Conservation (phyloP, 352 stramenopile species). For the Blastocystis sp. region DNA sequence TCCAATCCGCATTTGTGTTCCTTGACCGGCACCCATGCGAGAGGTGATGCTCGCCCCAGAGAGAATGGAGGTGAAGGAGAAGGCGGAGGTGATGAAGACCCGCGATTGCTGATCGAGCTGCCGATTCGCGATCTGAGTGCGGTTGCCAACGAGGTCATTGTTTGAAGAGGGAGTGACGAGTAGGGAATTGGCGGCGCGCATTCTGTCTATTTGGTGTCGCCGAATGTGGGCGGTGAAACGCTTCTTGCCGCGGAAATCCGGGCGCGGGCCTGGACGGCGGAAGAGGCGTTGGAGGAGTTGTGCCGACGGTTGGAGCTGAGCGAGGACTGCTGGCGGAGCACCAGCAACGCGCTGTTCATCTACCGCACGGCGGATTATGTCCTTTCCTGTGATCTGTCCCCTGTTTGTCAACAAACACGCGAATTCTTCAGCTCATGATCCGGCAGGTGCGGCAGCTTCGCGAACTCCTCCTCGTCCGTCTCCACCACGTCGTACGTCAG, state of each 20-base stretch:
- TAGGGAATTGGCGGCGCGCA: neutral
- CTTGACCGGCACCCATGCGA: conserved; percentile 16
- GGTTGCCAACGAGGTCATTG: no score
- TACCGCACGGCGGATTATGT: conserved; percentile 35
- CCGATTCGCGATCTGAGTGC: no score
- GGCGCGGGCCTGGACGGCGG: no score
- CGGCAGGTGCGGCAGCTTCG: no score
- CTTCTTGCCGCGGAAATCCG: neutral
- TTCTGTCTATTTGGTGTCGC: conserved; percentile 18
- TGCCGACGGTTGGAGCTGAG: neutral
- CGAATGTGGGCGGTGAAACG: neutral
- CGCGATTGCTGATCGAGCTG: no score
- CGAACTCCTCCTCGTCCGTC: no score
- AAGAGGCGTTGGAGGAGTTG: neutral
- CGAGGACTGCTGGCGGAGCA: conserved; percentile 10
- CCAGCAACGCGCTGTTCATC: conserved; percentile 13
- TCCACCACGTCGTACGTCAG: no score
- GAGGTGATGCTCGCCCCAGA: conserved; percentile 12
- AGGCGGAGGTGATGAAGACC: neutral
- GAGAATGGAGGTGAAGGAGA: neutral
- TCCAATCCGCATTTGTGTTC: neutral
- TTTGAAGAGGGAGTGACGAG: neutral
- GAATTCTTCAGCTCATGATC: conserved; percentile 26
- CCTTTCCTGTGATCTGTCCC: neutral
- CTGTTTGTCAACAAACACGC: conserved; percentile 8